Evolutionary conservation across 768 basidiomycete genomes (phyloP).

Genomic region (Lentinula aciculospora): DNA sequence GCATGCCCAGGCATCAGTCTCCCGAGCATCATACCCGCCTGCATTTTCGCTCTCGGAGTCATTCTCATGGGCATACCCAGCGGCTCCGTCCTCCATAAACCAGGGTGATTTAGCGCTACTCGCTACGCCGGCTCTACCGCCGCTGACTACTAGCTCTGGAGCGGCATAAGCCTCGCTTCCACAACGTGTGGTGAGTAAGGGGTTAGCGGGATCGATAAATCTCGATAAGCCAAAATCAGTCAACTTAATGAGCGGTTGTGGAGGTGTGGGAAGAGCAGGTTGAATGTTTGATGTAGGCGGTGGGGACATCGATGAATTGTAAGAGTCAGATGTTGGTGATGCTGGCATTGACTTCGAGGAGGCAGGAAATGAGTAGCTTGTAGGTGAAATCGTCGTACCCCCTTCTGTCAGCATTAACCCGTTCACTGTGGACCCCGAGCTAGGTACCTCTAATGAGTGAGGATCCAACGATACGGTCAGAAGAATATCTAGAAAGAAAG

Average conservation of each 20-base stretch:
- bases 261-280: slow-evolving; percentile 25
- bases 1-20: slow-evolving; percentile 87
- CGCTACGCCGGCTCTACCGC: slow-evolving; percentile 15
- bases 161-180: slow-evolving; percentile 89
- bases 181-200: slow-evolving; percentile 72
- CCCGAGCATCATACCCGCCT: slow-evolving; percentile 70
- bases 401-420: neutral
- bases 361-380: slow-evolving; percentile 1
- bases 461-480: slow-evolving; percentile 5
- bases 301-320: no score
- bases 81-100: neutral
- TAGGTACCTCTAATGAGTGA: neutral
- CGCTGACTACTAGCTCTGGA: slow-evolving; percentile 61
- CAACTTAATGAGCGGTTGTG: slow-evolving; percentile 67
- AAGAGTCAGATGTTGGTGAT: neutral
- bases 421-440: neutral
- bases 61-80: neutral
- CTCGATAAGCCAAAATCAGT: slow-evolving; percentile 89
- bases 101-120: slow-evolving; percentile 5
- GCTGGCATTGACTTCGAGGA: neutral
- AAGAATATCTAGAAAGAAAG: slow-evolving; percentile 3
- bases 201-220: slow-evolving; percentile 63
- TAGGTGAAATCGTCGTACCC: neutral
- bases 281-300: neutral
- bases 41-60: slow-evolving; percentile 16